A percentile compares a stretch with the other conserved stretches of the same genome.
These are phyloP conservation scores for Apiospora phragmitis DNA, from an alignment of 2,329 filamentous ascomycete species.

Conservation along the genomic window DNA sequence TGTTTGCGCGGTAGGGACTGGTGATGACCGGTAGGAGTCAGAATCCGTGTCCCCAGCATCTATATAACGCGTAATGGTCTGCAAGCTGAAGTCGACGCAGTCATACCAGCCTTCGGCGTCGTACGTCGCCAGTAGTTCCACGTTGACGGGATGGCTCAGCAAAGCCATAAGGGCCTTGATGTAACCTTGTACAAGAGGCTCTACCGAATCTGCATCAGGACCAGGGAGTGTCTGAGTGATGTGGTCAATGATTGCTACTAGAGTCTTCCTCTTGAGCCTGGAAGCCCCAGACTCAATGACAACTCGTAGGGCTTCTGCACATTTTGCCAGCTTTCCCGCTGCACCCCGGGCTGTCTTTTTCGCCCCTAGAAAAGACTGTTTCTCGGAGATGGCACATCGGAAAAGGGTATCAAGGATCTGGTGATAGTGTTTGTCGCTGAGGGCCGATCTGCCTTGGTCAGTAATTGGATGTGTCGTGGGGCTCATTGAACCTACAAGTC, in stretches of 20 bases:
- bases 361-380: conserved; percentile 59
- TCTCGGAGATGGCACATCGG: conserved; percentile 66
- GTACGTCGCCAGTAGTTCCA: conserved; percentile 70
- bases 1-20: conserved; percentile 35
- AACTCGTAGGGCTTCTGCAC: conserved; percentile 70
- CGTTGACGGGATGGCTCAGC: conserved; percentile 72
- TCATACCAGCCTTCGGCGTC: conserved; percentile 64
- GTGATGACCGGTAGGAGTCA: conserved; percentile 45
- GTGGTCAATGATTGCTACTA: conserved; percentile 78
- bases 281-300: conserved; percentile 69
- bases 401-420: conserved; percentile 82
- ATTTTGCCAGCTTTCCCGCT: conserved; percentile 60
- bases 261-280: conserved; percentile 72
- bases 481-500: conserved; percentile 33
- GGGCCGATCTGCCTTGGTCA: conserved; percentile 18
- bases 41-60: conserved; percentile 40
- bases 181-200: conserved; percentile 74
- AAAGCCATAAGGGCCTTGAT: conserved; percentile 72
- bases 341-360: conserved; percentile 48
- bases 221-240: conserved; percentile 73
- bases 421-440: conserved; percentile 79
- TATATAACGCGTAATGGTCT: conserved; percentile 57
- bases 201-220: conserved; percentile 62
- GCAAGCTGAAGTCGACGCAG: conserved; percentile 70
- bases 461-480: neutral